Evolutionary conservation across 1,284 basidiomycete species (phyloP), one percentile per base, ranked within the genome.

Genomic region (Ceratorhiza oryzae-sativae): DNA sequence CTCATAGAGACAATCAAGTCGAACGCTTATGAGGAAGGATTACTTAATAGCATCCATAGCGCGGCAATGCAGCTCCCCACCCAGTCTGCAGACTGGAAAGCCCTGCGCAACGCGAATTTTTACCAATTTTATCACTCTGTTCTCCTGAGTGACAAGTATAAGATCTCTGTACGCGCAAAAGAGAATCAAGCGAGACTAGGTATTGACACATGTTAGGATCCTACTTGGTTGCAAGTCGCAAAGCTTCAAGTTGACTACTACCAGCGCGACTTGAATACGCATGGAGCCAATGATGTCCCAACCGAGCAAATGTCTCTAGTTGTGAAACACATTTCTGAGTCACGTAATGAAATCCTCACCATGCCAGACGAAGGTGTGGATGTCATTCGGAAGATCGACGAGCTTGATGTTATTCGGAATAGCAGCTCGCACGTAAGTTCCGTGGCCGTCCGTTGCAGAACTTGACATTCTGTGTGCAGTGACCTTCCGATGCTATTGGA

Each of bases 111-210:
- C 42, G 67, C 67, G 25, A 70, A 70, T 23, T 70, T 70, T 70
- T 70, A 70, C 67, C 49, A 70, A 41, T 70, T 70, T 59, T 70
- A 70, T 25, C 67, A 70, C n/a, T 56, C 41, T 10, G 67, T 70
- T 18, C 32, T 70, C 3, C 42, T 70, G 10, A 55, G 39, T 12
- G 67, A 70, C 42, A 58, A 70, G 25, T 25, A 70, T 18, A 32
- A 58, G 32, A 58, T 70, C 25, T 46, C 53, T 23, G 67, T 70
- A 59, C 13, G 67, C 18, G 15, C 23, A 20, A 23, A 13, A 18
- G 8, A 10, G n/a, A 23, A 20, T n/a, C 18, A 9, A 18, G 32
- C n/a, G 53, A 10, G 13, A 10, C 12, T 20, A 18, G 8, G 8
- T n/a, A 3, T 18, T 36, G 4, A 39, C n/a, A 32, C 20, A 12